Base-by-base conservation (phyloP, 2,329 filamentous ascomycete species). In the Cryphonectria japonica region DNA sequence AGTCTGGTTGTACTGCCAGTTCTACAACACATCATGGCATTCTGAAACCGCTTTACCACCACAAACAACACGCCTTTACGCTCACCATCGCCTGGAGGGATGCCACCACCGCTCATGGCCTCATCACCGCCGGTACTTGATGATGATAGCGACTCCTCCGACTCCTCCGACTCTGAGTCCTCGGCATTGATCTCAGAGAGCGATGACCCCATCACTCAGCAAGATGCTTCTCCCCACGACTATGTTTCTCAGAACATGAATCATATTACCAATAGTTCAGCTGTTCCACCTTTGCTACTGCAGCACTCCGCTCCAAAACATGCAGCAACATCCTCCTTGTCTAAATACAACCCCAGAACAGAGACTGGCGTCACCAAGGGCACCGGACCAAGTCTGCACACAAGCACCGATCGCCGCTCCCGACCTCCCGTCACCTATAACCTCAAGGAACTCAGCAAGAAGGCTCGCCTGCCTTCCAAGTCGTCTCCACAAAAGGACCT, bases 391-490 rank as follows among this genome's bases (percentile, higher is more conserved):
- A 32, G 4, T n/a, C 43, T 70, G 11, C 9, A 43, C n/a, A 6
- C 63, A n/a, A 19, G 19, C 8, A 4, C 34, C 46, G 6, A 37
- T 11, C 64, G 64, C 22, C 68, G 68, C 26, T 32, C 32, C 4
- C 46, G 68, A 32, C 64, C 43, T 16, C 13, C 26, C 8, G 68
- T 66, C 54, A 70, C 63, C 41, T 67, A 70, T 43, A 70, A 67
- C 37, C 57, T 67, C 22, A 66, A 63, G n/a, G 43, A 66, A 8
- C 69, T 70, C 13, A 67, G 19, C 57, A 37, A 62, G 14, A 66
- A 57, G 16, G 29, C 69, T 6, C 32, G 34, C 3, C 3, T 8
- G 14, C 41, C 63, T 13, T 62, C 63, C n/a, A 65, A 54, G 13
- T 26, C 22, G 43, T 26, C 32, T 4, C 67, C 59, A 39, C 37